Percentiles rank a stretch among this genome's conserved stretches.
These are phyloP conservation scores for Termitomyces titanicus DNA, from an alignment of 768 basidiomycete species.

Conservation along the genomic window DNA sequence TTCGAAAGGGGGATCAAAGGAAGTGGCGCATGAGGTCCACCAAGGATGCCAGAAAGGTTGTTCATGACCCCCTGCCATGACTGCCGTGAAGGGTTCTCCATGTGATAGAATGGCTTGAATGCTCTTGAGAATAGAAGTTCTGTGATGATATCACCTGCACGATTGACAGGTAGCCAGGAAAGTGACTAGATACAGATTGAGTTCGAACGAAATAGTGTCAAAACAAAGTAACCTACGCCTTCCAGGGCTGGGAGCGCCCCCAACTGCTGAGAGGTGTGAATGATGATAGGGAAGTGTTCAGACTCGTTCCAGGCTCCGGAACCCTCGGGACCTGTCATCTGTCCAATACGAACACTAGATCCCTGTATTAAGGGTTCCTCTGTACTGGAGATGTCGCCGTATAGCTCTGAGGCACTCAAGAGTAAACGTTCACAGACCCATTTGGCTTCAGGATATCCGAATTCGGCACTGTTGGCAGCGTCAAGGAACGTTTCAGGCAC, in stretches of 20 bases:
- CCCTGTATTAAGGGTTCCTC: constrained; percentile 17
- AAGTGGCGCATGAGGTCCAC: constrained; percentile 14
- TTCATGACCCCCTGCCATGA: constrained; percentile 28
- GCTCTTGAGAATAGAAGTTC: constrained; percentile 27
- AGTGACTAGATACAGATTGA: constrained; percentile 22
- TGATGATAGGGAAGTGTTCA: constrained; percentile 33
- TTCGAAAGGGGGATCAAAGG: constrained; percentile 22
- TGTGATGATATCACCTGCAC: constrained; percentile 23
- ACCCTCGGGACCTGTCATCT: constrained; percentile 34
- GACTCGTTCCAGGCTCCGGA: constrained; percentile 34
- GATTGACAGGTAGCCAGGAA: constrained; percentile 34
- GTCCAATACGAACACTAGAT: constrained; percentile 30
- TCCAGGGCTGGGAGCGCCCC: constrained; percentile 24
- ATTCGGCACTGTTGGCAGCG: constrained; percentile 21
- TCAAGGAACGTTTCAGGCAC: constrained; percentile 30
- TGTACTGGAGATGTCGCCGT: constrained; percentile 15
- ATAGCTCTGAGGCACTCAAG: constrained; percentile 23
- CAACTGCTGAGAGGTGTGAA: constrained; percentile 25
- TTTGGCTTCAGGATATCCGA: constrained; percentile 34
- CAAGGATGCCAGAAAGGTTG: constrained; percentile 22
- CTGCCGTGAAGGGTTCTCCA: constrained; percentile 34
- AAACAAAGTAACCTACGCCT: constrained; percentile 21
- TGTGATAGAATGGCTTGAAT: constrained; percentile 14
- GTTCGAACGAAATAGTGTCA: neutral
- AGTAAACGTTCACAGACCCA: constrained; percentile 34